phyloP scores from a whole-genome alignment of 306 rosid genomes.

The Biancaea sappan region DNA sequence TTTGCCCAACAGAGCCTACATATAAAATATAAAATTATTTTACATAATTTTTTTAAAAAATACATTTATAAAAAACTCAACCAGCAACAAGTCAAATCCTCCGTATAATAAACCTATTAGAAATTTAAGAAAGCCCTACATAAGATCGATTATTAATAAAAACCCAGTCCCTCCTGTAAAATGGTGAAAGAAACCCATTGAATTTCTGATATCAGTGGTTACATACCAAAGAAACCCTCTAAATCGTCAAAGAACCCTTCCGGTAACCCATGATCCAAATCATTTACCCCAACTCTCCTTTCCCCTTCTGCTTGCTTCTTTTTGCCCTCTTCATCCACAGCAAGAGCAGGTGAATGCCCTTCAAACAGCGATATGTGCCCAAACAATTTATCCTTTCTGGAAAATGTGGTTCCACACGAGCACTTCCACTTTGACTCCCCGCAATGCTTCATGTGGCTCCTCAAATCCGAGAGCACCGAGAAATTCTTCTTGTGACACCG shows the following conservation, averaged over 20 bases:
- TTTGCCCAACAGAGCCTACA: no score
- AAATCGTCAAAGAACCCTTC: constrained; percentile 49
- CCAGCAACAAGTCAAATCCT: no score
- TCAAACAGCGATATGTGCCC: constrained; percentile 70
- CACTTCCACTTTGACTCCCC: constrained; percentile 68
- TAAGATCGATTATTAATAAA: neutral
- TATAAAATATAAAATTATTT: no score
- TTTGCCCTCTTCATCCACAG: constrained; percentile 35
- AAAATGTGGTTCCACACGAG: constrained; percentile 68
- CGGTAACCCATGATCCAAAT: constrained; percentile 34
- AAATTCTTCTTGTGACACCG: constrained; percentile 69
- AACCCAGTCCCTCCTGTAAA: constrained; percentile 36
- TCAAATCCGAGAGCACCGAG: constrained; percentile 65
- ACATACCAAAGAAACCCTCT: no score
- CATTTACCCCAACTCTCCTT: constrained; percentile 17
- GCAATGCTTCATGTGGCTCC: constrained; percentile 67
- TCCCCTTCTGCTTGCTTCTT: constrained; percentile 26
- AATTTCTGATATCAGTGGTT: no score
- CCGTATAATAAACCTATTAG: no score
- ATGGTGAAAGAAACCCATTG: no score
- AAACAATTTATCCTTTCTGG: constrained; percentile 71
- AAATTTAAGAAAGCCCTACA: neutral
- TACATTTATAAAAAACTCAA: no score
- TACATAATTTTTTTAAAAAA: no score
- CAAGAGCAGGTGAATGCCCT: constrained; percentile 62